These are phyloP conservation scores for Fraxinus velutina DNA, from an alignment of 305 asterid species.

Conservation along the genomic window DNA sequence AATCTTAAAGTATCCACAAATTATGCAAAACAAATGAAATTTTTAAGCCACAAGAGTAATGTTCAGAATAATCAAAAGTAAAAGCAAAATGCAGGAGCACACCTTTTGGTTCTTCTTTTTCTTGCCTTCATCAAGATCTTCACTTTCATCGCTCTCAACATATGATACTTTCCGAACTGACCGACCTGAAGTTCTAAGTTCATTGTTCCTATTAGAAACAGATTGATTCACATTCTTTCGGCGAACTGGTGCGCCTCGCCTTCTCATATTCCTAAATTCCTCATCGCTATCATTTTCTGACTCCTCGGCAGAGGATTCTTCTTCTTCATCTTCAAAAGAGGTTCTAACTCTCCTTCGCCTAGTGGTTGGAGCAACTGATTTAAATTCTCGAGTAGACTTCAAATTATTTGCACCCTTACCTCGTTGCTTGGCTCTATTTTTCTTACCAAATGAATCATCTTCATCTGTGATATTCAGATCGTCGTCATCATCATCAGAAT, in stretches of 20 bases:
- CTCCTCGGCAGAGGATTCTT: conserved; percentile 71
- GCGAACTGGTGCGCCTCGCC: conserved; percentile 52
- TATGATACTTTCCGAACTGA: conserved; percentile 92
- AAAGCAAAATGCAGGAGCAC: conserved; percentile 21
- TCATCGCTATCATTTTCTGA: conserved; percentile 69
- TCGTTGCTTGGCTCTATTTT: conserved; percentile 54
- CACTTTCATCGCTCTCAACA: conserved; percentile 96
- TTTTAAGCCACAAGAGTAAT: conserved; percentile 13
- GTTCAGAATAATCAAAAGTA: conserved; percentile 9
- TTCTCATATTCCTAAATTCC: conserved; percentile 51
- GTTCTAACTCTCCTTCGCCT: conserved; percentile 66
- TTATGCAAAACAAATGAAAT: background rate
- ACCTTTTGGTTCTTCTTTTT: conserved; percentile 76
- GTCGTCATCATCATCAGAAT: conserved; percentile 79
- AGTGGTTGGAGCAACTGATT: conserved; percentile 41
- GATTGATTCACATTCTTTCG: conserved; percentile 61
- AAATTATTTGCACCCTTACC: conserved; percentile 50
- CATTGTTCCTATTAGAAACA: conserved; percentile 55
- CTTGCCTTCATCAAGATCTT: conserved; percentile 72
- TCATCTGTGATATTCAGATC: conserved; percentile 78
- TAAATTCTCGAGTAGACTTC: conserved; percentile 58
- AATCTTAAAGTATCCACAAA: background rate
- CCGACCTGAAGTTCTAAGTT: conserved; percentile 78
- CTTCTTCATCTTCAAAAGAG: conserved; percentile 63
- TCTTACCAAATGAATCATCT: conserved; percentile 55